These are phyloP conservation scores for Echites panduratus DNA, from an alignment of 257 asterid genomes.

Conservation along the genomic window DNA sequence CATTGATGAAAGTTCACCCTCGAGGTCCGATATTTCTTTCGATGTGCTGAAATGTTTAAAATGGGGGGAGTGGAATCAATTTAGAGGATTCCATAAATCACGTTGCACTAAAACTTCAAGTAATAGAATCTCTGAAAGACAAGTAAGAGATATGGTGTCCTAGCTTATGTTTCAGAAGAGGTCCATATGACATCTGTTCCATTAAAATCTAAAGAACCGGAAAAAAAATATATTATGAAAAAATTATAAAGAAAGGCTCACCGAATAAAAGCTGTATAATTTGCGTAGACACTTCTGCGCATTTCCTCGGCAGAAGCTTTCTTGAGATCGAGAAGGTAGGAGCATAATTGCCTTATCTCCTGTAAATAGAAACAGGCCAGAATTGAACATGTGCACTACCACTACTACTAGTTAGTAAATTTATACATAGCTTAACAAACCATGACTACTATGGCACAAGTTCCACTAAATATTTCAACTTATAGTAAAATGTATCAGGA, in stretches of 20 bases:
- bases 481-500: background rate
- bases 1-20: conserved; percentile 98
- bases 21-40: conserved; percentile 98
- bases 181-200: background rate
- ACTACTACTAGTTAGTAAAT: background rate
- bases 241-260: conserved; percentile 34
- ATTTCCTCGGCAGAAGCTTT: conserved; percentile 98
- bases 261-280: conserved; percentile 96
- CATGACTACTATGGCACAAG: background rate
- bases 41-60: conserved; percentile 60
- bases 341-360: conserved; percentile 95
- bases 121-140: background rate
- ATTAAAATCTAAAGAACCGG: background rate
- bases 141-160: background rate
- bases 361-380: conserved; percentile 26
- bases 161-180: background rate
- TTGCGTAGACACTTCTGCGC: conserved; percentile 97
- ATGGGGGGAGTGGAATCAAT: background rate
- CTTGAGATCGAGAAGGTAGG: conserved; percentile 88
- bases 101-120: background rate
- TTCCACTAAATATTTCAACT: background rate
- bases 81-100: background rate
- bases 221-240: too few species aligned
- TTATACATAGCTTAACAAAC: background rate
- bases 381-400: background rate